phyloP scores from a whole-genome alignment of 202 grass and related monocot species.

The Alloteropsis angusta region DNA sequence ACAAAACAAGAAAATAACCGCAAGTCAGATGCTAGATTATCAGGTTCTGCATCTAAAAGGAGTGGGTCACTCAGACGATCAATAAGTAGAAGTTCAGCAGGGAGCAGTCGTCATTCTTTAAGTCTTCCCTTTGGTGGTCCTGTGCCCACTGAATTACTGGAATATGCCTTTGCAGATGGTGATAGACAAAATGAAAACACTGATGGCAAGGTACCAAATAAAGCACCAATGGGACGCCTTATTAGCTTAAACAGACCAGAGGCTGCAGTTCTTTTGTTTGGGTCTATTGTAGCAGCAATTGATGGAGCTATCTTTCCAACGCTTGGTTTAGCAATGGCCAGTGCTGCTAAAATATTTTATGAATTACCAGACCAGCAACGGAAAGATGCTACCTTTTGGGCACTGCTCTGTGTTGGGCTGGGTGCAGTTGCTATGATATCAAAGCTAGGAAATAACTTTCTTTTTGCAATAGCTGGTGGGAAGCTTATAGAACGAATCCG shows the following conservation, averaged over 20 bases:
- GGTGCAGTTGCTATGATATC: conserved; percentile 27
- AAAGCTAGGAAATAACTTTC: conserved; percentile 31
- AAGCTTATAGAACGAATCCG: conserved; percentile 64
- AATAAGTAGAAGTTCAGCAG: conserved; percentile 32
- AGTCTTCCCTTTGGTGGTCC: not conserved
- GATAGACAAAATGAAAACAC: not conserved
- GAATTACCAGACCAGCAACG: conserved; percentile 37
- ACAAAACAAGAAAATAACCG: conserved; percentile 1
- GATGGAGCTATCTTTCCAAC: conserved; percentile 52
- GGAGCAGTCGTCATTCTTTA: conserved; percentile 25
- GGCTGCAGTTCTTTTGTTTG: conserved; percentile 30
- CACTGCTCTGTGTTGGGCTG: conserved; percentile 38
- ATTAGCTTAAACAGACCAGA: conserved; percentile 67
- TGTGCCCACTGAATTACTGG: conserved; percentile 17
- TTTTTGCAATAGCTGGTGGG: conserved; percentile 70
- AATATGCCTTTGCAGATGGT: conserved; percentile 17
- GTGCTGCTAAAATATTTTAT: conserved; percentile 60
- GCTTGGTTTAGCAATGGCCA: conserved; percentile 46
- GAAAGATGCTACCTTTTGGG: conserved; percentile 56
- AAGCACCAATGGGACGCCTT: conserved; percentile 35
- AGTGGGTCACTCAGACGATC: conserved; percentile 30
- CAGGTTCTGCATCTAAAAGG: conserved; percentile 17
- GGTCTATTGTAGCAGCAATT: conserved; percentile 47
- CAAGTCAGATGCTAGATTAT: conserved; percentile 12
- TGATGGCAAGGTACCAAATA: conserved; percentile 12